A percentile compares a stretch with the other conserved stretches of the same genome.
phyloP scores from a whole-genome alignment of 2,329 filamentous ascomycete species.

The Hypoxylon sp. region DNA sequence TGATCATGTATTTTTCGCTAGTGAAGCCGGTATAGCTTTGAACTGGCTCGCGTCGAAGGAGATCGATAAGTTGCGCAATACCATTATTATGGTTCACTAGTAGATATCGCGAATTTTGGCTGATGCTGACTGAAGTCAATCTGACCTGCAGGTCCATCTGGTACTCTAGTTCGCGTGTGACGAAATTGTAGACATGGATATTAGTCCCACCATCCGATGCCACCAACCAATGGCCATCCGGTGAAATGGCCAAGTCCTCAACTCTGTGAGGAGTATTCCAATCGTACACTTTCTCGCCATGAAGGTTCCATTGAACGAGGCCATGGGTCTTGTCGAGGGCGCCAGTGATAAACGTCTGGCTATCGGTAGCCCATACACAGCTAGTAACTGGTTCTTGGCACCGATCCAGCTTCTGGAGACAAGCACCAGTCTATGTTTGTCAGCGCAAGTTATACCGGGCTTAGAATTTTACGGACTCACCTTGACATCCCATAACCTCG shows the following conservation, averaged over 20 bases:
- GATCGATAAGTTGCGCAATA: conserved; percentile 83
- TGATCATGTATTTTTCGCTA: conserved; percentile 83
- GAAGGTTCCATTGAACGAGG: conserved; percentile 78
- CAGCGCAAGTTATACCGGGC: conserved; percentile 25
- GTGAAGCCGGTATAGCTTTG: conserved; percentile 82
- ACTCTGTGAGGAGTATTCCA: conserved; percentile 82
- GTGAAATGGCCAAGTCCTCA: conserved; percentile 86
- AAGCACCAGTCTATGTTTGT: conserved; percentile 69
- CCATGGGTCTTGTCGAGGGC: conserved; percentile 77
- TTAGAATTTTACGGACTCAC: conserved; percentile 63
- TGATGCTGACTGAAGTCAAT: conserved; percentile 85
- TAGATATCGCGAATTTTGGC: conserved; percentile 82
- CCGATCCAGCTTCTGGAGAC: conserved; percentile 74
- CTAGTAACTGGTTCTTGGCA: conserved; percentile 89
- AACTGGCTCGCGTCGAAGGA: conserved; percentile 78
- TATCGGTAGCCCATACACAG: conserved; percentile 89
- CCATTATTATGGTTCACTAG: conserved; percentile 86
- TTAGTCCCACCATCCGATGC: conserved; percentile 79
- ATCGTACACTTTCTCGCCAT: conserved; percentile 72
- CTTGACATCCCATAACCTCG: conserved; percentile 80
- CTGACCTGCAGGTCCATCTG: conserved; percentile 78
- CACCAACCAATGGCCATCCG: conserved; percentile 83
- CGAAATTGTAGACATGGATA: conserved; percentile 86
- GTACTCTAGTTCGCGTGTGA: conserved; percentile 80
- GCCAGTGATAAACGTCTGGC: conserved; percentile 82